Evolutionary conservation across 2,329 filamentous ascomycete genomes (phyloP).

Genomic region (Fusarium buxicola): DNA sequence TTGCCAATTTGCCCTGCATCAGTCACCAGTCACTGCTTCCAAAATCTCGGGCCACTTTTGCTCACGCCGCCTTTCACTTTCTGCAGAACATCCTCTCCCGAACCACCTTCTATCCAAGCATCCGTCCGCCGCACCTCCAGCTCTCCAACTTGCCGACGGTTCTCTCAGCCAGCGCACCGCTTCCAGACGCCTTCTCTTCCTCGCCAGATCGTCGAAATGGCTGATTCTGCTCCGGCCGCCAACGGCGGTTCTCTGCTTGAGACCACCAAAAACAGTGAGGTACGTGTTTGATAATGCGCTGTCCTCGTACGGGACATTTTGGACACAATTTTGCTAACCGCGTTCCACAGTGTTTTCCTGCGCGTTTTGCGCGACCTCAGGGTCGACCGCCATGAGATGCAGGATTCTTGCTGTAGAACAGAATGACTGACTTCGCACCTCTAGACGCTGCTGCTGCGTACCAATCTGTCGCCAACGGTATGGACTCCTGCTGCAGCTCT

Average conservation of each 20-base stretch:
- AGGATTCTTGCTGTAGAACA: constrained; percentile 1
- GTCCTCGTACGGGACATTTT: constrained; percentile 21
- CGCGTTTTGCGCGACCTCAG: constrained; percentile 10
- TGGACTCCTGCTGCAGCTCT: constrained; percentile 34
- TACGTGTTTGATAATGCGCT: constrained; percentile 49
- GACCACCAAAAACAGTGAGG: constrained; percentile 66
- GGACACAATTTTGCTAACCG: constrained; percentile 40
- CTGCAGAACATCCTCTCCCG: constrained; percentile 33
- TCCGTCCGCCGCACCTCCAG: constrained; percentile 3
- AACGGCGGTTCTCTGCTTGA: constrained; percentile 61
- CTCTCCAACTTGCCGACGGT: constrained; percentile 14
- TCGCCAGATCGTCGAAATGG: constrained; percentile 45
- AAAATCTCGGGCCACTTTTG: constrained; percentile 45
- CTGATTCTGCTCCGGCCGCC: constrained; percentile 50
- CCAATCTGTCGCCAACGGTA: constrained; percentile 61
- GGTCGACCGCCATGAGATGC: neutral
- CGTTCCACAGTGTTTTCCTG: constrained; percentile 26
- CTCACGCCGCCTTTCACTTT: constrained; percentile 41
- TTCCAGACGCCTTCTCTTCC: constrained; percentile 14
- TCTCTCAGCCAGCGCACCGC: constrained; percentile 24
- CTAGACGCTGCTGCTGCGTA: constrained; percentile 63
- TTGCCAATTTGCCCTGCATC: constrained; percentile 34
- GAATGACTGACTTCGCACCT: constrained; percentile 47
- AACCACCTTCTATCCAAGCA: constrained; percentile 25
- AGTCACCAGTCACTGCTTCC: constrained; percentile 19